Evolutionary conservation across 192 early-diverging fungal species (phyloP).

Genomic region (Entomortierella parvispora): DNA sequence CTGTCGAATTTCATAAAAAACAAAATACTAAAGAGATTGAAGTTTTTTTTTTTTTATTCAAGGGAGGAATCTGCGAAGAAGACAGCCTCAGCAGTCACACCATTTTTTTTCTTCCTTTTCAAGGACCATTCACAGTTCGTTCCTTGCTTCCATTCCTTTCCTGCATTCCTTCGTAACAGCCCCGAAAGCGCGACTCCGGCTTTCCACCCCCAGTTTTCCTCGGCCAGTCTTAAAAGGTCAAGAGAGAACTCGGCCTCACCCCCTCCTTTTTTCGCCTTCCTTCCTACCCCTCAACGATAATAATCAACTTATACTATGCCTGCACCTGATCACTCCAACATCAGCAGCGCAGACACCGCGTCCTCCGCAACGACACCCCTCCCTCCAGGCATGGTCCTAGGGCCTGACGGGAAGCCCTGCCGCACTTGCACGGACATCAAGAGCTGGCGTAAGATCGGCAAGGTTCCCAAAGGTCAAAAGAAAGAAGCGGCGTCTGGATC

Average conservation of each 20-base stretch:
- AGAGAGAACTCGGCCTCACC: too few relatives aligned
- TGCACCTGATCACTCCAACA: constrained; percentile 10
- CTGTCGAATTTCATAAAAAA: too few relatives aligned
- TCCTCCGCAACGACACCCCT: background rate
- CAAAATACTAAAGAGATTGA: too few relatives aligned
- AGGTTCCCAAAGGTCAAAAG: constrained; percentile 31
- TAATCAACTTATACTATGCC: constrained; percentile 12
- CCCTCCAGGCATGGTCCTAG: constrained; percentile 53
- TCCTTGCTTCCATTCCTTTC: too few relatives aligned
- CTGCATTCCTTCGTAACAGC: background rate
- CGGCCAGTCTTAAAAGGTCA: too few relatives aligned
- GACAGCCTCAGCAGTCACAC: too few relatives aligned
- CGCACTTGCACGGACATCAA: constrained; percentile 82
- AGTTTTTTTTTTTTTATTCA: too few relatives aligned
- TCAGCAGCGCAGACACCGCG: background rate
- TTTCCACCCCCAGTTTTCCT: too few relatives aligned
- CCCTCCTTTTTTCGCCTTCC: background rate
- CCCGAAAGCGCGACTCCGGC: too few relatives aligned
- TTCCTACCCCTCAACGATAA: background rate
- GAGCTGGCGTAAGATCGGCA: constrained; percentile 69
- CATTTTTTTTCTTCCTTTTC: too few relatives aligned
- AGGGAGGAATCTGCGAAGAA: too few relatives aligned
- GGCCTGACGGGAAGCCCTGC: constrained; percentile 76
- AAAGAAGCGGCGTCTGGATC: constrained; percentile 14
- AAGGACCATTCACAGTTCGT: too few relatives aligned